Evolutionary conservation across 345 rosid genomes (phyloP).

Genomic region (Eucalyptus tenuipes): DNA sequence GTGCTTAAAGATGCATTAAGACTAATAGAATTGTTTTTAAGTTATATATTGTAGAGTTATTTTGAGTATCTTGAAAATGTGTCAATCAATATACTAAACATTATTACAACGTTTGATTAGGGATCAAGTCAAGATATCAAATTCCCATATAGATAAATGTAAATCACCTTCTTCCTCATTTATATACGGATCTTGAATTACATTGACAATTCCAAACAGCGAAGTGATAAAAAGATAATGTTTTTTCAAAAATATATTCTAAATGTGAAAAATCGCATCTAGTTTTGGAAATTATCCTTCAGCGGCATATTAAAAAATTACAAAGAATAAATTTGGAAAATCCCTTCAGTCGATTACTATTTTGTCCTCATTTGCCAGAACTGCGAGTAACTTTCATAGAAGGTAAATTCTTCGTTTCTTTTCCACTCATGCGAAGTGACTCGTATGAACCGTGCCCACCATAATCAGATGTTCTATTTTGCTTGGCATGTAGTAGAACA

Average conservation of each 20-base stretch:
- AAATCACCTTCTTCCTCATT: neutral
- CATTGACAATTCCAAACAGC: neutral
- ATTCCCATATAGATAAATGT: neutral
- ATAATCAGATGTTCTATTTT: neutral
- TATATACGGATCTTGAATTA: neutral
- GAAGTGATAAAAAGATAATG: neutral
- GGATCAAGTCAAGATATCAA: neutral
- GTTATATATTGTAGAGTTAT: neutral
- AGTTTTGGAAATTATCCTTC: neutral
- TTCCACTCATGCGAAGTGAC: neutral
- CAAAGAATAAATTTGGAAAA: neutral
- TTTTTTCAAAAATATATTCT: neutral
- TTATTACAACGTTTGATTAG: neutral
- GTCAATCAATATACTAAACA: neutral
- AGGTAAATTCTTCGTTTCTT: neutral
- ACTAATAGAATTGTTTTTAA: neutral
- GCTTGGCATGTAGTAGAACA: neutral
- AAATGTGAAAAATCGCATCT: neutral
- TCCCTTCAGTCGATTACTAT: neutral
- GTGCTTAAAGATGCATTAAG: neutral
- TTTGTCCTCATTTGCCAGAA: neutral
- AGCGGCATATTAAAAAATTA: neutral
- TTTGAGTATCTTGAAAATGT: neutral
- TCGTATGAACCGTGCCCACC: neutral
- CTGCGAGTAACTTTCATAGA: neutral